phyloP scores from a whole-genome alignment of 129 eudicot species.

The Saposhnikovia divaricata region DNA sequence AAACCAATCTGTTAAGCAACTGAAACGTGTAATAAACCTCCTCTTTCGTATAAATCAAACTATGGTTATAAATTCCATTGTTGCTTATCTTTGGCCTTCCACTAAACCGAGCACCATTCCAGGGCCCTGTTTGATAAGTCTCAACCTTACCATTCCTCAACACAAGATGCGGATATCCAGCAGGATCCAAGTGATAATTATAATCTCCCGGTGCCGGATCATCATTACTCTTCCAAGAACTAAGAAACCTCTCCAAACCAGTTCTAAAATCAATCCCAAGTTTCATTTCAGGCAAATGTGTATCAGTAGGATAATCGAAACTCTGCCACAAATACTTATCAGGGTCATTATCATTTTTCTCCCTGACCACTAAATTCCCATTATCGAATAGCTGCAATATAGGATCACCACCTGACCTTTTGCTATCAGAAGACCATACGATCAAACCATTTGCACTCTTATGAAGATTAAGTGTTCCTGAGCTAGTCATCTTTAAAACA shows the following conservation, averaged over 20 bases:
- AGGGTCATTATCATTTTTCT: slow-evolving; percentile 10
- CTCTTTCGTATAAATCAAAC: slow-evolving; percentile 11
- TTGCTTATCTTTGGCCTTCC: slow-evolving; percentile 20
- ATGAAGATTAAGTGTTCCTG: slow-evolving; percentile 24
- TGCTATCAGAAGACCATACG: slow-evolving; percentile 27
- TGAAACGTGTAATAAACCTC: slow-evolving; percentile 17
- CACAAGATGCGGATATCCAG: slow-evolving; percentile 44
- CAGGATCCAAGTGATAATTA: slow-evolving; percentile 26
- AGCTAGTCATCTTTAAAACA: slow-evolving; percentile 13
- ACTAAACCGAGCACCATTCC: slow-evolving; percentile 57
- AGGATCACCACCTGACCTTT: not conserved
- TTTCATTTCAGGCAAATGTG: slow-evolving; percentile 35
- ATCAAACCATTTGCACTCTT: not conserved
- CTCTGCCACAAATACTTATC: slow-evolving; percentile 42
- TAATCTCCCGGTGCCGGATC: slow-evolving; percentile 55
- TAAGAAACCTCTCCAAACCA: slow-evolving; percentile 19
- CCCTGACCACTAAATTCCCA: slow-evolving; percentile 42
- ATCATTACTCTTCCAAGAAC: slow-evolving; percentile 49
- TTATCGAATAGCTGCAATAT: slow-evolving; percentile 28
- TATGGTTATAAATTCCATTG: slow-evolving; percentile 20
- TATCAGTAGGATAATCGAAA: slow-evolving; percentile 46
- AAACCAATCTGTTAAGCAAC: slow-evolving; percentile 9
- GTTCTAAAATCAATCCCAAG: slow-evolving; percentile 28
- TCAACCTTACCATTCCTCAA: slow-evolving; percentile 18
- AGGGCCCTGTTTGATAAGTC: slow-evolving; percentile 35